These are phyloP conservation scores for Astrothelium macrocarpum DNA, from an alignment of 495 filamentous ascomycete genomes.

Conservation along the genomic window DNA sequence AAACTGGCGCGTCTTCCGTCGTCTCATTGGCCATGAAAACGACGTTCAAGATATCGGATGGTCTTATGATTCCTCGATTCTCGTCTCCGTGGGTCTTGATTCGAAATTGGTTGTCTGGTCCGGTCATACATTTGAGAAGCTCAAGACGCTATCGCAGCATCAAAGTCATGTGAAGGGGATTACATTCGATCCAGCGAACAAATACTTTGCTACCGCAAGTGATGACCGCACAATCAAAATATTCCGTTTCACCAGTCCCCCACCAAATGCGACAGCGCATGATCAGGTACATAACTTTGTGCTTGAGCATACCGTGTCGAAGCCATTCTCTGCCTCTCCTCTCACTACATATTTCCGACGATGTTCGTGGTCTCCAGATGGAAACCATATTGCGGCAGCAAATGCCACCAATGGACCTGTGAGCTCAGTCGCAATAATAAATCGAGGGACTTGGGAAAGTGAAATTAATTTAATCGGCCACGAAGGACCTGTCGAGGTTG, in stretches of 20 bases:
- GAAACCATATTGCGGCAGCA: conserved; percentile 90
- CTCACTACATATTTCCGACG: conserved; percentile 94
- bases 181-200: conserved; percentile 96
- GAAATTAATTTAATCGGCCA: conserved; percentile 97
- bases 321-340: conserved; percentile 78
- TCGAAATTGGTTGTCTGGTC: conserved; percentile 98
- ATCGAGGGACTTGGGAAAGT: conserved; percentile 84
- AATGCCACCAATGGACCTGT: conserved; percentile 97
- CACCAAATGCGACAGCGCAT: conserved; percentile 83
- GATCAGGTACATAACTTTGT: conserved; percentile 94
- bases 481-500: conserved; percentile 93
- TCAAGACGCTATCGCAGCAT: conserved; percentile 83
- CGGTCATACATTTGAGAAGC: conserved; percentile 92
- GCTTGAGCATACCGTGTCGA: conserved; percentile 74
- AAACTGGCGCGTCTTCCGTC: conserved; percentile 89
- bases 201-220: conserved; percentile 96
- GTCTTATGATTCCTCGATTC: conserved; percentile 89
- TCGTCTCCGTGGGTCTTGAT: conserved; percentile 93
- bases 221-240: conserved; percentile 96
- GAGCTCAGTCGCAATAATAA: conserved; percentile 91
- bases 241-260: conserved; percentile 84
- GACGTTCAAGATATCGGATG: conserved; percentile 97
- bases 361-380: conserved; percentile 95
- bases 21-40: conserved; percentile 93
- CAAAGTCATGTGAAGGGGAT: conserved; percentile 98